phyloP scores from a whole-genome alignment of 345 rosid species.

The Cardiospermum halicacabum region DNA sequence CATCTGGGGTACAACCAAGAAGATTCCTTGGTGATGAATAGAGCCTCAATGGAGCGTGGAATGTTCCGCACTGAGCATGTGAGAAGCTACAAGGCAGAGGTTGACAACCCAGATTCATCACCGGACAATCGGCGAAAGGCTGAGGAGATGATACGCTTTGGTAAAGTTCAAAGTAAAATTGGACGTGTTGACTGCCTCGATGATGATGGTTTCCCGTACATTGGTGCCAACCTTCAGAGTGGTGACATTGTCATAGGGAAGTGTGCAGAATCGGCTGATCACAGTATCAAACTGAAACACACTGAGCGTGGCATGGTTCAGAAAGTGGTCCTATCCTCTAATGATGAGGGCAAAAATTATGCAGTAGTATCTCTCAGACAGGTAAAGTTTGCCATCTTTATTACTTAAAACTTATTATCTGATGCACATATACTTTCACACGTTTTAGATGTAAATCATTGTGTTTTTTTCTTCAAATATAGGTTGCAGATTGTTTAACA shows the following conservation, averaged over 20 bases:
- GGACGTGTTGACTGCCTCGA: constrained; percentile 86
- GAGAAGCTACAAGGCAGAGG: constrained; percentile 90
- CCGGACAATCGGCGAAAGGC: constrained; percentile 48
- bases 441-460: background rate
- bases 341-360: constrained; percentile 90
- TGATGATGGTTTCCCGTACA: constrained; percentile 81
- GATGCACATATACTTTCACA: background rate
- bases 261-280: constrained; percentile 71
- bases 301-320: constrained; percentile 89
- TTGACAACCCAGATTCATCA: constrained; percentile 65
- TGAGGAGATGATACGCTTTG: constrained; percentile 61
- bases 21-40: constrained; percentile 88
- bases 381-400: constrained; percentile 30
- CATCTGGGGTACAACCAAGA: constrained; percentile 95
- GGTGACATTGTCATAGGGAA: constrained; percentile 90
- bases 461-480: background rate
- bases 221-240: constrained; percentile 76
- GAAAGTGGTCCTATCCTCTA: constrained; percentile 82
- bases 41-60: constrained; percentile 85
- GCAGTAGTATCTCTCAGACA: constrained; percentile 85
- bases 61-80: constrained; percentile 87
- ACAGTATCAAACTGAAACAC: constrained; percentile 81
- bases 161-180: constrained; percentile 61
- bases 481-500: background rate
- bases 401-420: background rate